A percentile compares a stretch with the other conserved stretches of the same genome.
Evolutionary conservation across 208 protist genomes (phyloP).

Genomic region (Crithidia brevicula): DNA sequence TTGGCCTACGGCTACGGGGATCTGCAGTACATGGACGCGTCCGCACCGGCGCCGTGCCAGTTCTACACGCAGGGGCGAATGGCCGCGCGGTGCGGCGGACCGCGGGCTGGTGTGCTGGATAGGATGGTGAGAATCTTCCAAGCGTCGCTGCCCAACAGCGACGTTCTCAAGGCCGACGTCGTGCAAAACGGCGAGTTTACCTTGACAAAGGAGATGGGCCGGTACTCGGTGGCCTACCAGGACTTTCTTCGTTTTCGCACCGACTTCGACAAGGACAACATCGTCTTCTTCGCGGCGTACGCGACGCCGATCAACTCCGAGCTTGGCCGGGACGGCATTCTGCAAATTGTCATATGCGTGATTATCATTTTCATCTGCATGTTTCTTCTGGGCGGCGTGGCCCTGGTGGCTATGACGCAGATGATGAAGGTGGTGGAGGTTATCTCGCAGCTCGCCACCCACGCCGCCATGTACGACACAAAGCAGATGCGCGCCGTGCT

Average conservation of each 20-base stretch:
- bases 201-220: conserved; percentile 19
- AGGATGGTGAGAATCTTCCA: conserved; percentile 36
- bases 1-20: conserved; percentile 36
- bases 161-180: conserved; percentile 9
- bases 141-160: neutral
- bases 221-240: conserved; percentile 44
- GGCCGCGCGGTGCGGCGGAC: neutral
- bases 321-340: conserved; percentile 33
- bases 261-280: conserved; percentile 7
- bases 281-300: conserved; percentile 60
- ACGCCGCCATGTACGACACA: conserved; percentile 61
- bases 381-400: conserved; percentile 48
- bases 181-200: conserved; percentile 7
- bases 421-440: conserved; percentile 53
- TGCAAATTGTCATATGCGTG: conserved; percentile 60
- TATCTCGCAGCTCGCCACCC: conserved; percentile 54
- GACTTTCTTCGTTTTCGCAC: conserved; percentile 47
- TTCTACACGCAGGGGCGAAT: neutral
- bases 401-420: conserved; percentile 41
- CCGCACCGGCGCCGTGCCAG: neutral
- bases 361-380: conserved; percentile 59
- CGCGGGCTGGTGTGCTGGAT: conserved; percentile 18
- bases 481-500: conserved; percentile 52
- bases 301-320: conserved; percentile 39
- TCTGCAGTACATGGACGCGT: no score